Conservation (phyloP, 768 basidiomycete genomes). For the Tremella fuciformis region DNA sequence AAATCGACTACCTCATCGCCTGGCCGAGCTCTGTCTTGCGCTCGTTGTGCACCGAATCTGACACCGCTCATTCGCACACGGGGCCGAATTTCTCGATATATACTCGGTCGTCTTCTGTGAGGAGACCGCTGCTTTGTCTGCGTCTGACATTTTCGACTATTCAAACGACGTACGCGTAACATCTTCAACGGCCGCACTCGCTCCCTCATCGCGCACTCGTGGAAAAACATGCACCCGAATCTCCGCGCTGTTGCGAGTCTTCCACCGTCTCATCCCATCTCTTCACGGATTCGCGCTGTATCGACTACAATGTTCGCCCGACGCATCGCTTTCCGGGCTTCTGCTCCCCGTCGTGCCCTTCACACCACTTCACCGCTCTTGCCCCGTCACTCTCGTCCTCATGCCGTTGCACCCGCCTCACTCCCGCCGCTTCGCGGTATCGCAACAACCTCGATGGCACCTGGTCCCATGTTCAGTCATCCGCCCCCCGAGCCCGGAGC, state of each 20-base stretch:
- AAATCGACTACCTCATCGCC: no score
- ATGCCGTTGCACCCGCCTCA: background rate
- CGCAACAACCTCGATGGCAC: constrained; percentile 43
- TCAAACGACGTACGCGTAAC: background rate
- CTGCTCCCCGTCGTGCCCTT: constrained; percentile 13
- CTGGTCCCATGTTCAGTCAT: constrained; percentile 47
- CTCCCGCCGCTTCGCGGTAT: constrained; percentile 33
- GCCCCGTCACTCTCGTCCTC: constrained; percentile 24
- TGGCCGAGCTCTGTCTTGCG: no score
- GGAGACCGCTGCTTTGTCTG: no score
- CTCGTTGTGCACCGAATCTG: no score
- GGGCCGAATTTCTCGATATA: no score
- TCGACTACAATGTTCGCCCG: constrained; percentile 16
- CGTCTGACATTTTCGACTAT: no score
- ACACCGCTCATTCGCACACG: no score
- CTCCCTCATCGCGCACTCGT: background rate
- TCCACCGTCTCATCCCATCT: constrained; percentile 24
- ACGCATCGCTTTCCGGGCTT: constrained; percentile 16
- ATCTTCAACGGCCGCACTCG: background rate
- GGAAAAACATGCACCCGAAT: constrained; percentile 42
- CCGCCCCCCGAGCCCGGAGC: constrained; percentile 56
- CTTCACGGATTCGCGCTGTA: constrained; percentile 3
- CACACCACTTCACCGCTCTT: constrained; percentile 29
- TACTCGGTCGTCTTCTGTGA: no score
- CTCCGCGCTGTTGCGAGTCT: constrained; percentile 33